phyloP scores from a whole-genome alignment of 305 asterid species.

The Solanum hybrid region DNA sequence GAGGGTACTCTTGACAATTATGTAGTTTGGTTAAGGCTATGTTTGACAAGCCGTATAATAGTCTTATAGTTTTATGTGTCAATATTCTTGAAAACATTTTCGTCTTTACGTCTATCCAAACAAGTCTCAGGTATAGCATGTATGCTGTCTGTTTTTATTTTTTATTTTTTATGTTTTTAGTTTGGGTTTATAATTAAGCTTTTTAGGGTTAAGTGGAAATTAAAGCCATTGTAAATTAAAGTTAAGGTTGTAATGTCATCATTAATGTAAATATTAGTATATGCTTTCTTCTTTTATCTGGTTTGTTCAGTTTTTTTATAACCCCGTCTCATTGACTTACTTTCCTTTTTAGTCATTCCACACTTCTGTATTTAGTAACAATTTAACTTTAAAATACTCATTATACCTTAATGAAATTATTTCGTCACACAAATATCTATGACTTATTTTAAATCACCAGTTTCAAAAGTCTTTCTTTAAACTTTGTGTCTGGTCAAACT shows the following conservation, averaged over 20 bases:
- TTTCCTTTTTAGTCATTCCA: background rate
- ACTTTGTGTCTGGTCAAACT: no score
- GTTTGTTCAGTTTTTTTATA: background rate
- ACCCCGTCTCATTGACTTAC: background rate
- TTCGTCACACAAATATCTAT: background rate
- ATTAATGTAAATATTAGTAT: background rate
- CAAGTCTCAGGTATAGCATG: background rate
- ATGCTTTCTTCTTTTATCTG: background rate
- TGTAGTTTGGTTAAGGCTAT: background rate
- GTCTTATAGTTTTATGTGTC: background rate
- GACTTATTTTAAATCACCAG: background rate
- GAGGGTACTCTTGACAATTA: background rate
- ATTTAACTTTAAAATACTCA: background rate
- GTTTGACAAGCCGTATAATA: background rate
- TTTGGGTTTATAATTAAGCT: background rate
- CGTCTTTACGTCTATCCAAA: background rate
- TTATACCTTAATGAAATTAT: no score
- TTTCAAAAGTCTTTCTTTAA: no score
- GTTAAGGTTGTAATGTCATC: slow-evolving; percentile 3
- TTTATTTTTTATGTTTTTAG: background rate
- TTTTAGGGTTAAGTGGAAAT: background rate
- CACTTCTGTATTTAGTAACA: no score
- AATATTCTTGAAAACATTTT: background rate
- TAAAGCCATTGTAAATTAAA: background rate
- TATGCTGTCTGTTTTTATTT: background rate